These are phyloP conservation scores for Heterobasidion annosum DNA, from an alignment of 1,284 basidiomycete species.

Conservation along the genomic window DNA sequence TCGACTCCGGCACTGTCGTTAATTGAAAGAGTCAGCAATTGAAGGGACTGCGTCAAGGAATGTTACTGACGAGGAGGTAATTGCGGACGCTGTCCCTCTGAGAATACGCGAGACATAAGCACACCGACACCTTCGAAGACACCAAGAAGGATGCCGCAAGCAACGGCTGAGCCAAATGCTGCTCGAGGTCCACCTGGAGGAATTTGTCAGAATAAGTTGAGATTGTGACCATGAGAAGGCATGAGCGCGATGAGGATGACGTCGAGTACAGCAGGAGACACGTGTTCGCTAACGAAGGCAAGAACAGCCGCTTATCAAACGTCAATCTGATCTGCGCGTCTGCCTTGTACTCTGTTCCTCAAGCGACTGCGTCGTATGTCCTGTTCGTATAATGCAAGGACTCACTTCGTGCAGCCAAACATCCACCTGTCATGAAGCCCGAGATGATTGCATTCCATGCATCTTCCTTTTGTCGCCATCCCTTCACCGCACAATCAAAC, in stretches of 20 bases:
- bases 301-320: background rate
- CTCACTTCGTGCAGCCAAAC: constrained; percentile 89
- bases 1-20: constrained; percentile 8
- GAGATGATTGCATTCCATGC: constrained; percentile 99
- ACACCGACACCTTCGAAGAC: constrained; percentile 96
- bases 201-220: constrained; percentile 6
- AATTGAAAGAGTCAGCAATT: background rate
- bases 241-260: background rate
- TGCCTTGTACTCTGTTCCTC: too few species aligned
- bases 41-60: background rate
- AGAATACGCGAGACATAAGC: constrained; percentile 76
- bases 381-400: constrained; percentile 15
- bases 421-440: constrained; percentile 97
- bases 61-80: constrained; percentile 35
- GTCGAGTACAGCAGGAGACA: background rate
- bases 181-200: constrained; percentile 81
- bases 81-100: constrained; percentile 73
- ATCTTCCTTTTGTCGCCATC: constrained; percentile 97
- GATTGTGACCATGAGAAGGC: background rate
- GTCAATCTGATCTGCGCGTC: background rate
- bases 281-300: background rate
- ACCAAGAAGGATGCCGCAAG: constrained; percentile 93
- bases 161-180: constrained; percentile 85
- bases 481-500: constrained; percentile 97
- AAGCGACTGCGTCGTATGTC: too few species aligned